phyloP scores from a whole-genome alignment of 345 rosid species.

The Melaleuca alternifolia region DNA sequence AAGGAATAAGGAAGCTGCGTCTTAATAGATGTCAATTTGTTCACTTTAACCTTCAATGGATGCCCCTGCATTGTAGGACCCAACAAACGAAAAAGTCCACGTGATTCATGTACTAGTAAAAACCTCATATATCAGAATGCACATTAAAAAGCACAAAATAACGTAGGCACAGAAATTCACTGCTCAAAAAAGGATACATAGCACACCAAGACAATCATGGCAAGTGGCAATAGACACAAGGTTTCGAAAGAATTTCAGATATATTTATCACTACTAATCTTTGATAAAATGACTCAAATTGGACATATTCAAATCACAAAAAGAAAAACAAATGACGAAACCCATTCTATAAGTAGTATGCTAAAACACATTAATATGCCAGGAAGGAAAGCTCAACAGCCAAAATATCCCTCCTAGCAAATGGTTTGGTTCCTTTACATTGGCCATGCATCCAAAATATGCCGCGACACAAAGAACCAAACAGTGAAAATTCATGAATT shows the following conservation, averaged over 20 bases:
- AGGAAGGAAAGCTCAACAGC: not conserved
- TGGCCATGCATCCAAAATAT: not conserved
- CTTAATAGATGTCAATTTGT: constrained; percentile 82
- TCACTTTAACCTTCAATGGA: constrained; percentile 73
- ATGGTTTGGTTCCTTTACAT: not conserved
- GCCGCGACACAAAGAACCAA: not conserved
- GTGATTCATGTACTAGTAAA: not conserved
- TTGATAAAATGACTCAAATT: not conserved
- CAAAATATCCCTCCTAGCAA: not conserved
- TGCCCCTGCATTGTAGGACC: constrained; percentile 40
- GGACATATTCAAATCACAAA: not conserved
- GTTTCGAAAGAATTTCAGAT: not conserved
- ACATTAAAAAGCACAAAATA: not conserved
- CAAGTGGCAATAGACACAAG: not conserved
- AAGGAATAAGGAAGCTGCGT: constrained; percentile 91
- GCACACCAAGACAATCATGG: not conserved
- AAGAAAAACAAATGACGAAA: not conserved
- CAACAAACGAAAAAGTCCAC: not conserved
- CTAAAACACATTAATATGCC: not conserved
- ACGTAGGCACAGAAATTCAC: not conserved
- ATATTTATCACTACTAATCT: not conserved
- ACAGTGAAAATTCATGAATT: not conserved
- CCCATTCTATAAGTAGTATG: not conserved
- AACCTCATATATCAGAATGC: not conserved
- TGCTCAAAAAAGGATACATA: not conserved